Conservation (phyloP, 164 flowering plant genomes). For the Paratinospora sagittata region DNA sequence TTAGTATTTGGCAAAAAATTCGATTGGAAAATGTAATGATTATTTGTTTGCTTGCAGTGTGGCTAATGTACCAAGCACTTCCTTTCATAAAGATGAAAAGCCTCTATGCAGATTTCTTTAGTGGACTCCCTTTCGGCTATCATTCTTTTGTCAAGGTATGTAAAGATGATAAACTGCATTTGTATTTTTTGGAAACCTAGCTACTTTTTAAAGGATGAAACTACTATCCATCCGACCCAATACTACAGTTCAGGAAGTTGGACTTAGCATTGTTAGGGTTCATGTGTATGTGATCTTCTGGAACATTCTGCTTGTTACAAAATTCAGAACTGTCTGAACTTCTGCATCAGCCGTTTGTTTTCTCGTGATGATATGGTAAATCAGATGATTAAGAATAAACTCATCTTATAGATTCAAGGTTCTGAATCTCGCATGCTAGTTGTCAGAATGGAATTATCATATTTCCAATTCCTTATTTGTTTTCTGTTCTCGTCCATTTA, state of each 20-base stretch:
- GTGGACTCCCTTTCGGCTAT: conserved; percentile 53
- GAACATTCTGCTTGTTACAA: neutral
- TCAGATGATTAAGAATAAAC: conserved; percentile 3
- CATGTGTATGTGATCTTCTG: neutral
- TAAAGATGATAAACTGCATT: neutral
- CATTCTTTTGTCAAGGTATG: conserved; percentile 61
- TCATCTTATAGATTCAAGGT: neutral
- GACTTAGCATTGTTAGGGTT: neutral
- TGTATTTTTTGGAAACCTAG: neutral
- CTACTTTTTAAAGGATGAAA: neutral
- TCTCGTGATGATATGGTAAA: neutral
- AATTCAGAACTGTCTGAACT: neutral
- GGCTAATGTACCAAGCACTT: conserved; percentile 83
- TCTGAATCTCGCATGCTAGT: no score
- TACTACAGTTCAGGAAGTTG: neutral
- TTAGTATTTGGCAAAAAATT: neutral
- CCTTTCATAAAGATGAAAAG: conserved; percentile 57
- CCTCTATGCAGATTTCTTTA: conserved; percentile 51
- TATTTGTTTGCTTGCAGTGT: conserved; percentile 43
- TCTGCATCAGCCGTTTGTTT: neutral
- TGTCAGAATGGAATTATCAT: neutral
- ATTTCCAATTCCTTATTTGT: neutral
- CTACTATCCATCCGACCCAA: neutral
- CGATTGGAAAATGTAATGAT: neutral
- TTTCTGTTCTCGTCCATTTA: no score